Evolutionary conservation across 176 grass and related monocot species (phyloP), one percentile per base, ranked within the genome.

Genomic region (Poa pratensis): DNA sequence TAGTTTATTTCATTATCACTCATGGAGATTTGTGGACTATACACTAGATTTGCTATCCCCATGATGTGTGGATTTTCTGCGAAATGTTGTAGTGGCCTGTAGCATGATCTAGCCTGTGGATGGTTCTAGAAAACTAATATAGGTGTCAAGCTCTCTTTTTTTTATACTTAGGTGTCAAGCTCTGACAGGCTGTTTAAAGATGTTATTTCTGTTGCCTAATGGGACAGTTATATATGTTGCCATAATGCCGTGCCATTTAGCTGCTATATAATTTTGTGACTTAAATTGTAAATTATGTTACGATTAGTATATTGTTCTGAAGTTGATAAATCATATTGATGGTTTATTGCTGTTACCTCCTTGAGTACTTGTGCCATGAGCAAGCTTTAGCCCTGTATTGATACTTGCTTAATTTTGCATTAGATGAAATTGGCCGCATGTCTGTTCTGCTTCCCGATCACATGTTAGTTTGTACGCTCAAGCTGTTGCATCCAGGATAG

Each of bases 351-450:
- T 39, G 63, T 67, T 23, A 39, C 13, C 76, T 69, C 48, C 26
- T 30, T 52, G 61, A 28, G 60, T 63, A 5, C 60, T 63, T 27
- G 4, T 30, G 0, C 62, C 23, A 16, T 18, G 35, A 62, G 14
- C n/a, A 28, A 18, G 8, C 58, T 48, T 63, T 27, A 19, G 7
- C 23, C 59, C 48, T 76, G n/a, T 40, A 60, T 58, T 63, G 69
- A 62, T 49, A 27, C 37, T 74, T 74, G 68, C 69, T 80, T 74
- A 20, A 7, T 74, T 74, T 45, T 46, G 58, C 15, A 3, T 9
- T 79, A 60, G 23, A 46, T 28, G 39, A 46, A 61, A 79, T 63
- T 26, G 57, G 39, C 39, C 9, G 9, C 1, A 78, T 19, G 13
- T 1, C 16, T 61, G 17, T 46, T 69, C 15, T 30, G 37, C 13